Conservation (phyloP, 352 stramenopile genomes). For the Pseudoperonospora humuli region DNA sequence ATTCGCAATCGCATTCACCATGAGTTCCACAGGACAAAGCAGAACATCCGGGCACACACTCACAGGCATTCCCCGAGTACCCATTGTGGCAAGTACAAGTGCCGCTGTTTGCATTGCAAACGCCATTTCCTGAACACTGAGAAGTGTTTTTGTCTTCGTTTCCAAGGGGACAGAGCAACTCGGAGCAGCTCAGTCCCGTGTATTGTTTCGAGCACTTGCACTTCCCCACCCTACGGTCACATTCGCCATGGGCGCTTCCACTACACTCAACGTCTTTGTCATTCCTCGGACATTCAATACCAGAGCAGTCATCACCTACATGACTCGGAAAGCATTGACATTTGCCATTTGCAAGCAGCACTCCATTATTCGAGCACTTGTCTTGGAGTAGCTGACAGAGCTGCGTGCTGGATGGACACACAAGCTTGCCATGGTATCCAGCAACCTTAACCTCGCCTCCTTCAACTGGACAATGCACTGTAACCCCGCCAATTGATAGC, state of each 20-base stretch:
- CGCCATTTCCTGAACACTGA: conserved; percentile 63
- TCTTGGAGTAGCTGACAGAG: conserved; percentile 63
- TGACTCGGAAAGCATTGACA: conserved; percentile 56
- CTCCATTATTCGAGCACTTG: conserved; percentile 55
- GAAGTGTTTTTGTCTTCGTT: conserved; percentile 28
- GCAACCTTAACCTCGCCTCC: conserved; percentile 45
- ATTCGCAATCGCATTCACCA: conserved; percentile 55
- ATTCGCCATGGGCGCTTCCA: conserved; percentile 32
- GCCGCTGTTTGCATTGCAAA: conserved; percentile 39
- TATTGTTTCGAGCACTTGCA: conserved; percentile 45
- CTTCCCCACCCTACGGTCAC: conserved; percentile 33
- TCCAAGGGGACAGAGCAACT: conserved; percentile 41
- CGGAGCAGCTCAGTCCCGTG: conserved; percentile 48
- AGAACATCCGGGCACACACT: conserved; percentile 64
- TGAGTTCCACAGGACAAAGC: conserved; percentile 27
- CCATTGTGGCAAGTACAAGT: conserved; percentile 42
- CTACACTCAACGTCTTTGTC: conserved; percentile 32
- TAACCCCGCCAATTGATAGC: conserved; percentile 44
- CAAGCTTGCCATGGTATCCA: conserved; percentile 41
- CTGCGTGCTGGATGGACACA: conserved; percentile 36
- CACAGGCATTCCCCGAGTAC: conserved; percentile 55
- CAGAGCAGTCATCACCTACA: conserved; percentile 44
- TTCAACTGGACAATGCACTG: conserved; percentile 51
- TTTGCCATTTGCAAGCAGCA: conserved; percentile 36
- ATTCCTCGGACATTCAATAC: conserved; percentile 35